Base-by-base conservation (phyloP, 2,329 filamentous ascomycete species). In the Botryotinia calthae region DNA sequence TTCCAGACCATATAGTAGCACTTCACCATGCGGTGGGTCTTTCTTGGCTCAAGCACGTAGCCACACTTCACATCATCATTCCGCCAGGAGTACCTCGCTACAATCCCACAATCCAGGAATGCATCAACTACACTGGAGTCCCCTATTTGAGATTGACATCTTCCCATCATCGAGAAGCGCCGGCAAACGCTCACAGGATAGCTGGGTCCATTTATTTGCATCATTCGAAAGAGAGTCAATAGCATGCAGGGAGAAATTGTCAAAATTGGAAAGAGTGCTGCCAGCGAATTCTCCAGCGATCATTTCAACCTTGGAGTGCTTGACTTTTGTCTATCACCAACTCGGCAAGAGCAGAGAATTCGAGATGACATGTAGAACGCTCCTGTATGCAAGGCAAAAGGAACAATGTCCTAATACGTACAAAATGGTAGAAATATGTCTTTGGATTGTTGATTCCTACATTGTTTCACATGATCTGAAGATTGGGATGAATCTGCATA, bases 331-430 rank as follows among this genome's bases (percentile, higher is more conserved):
- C 0, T 64, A 64, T 7, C 7, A 28, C 6, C 51, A 14, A 56
- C 6, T 14, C 5, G 10, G 4, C 10, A 1, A 14, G 10, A 18
- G 5, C 1, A 2, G 0, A 28, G 2, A 56, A 16, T 6, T 28
- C 54, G 3, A 0, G n/a, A 56, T 16, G 14, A 6, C 4, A 34
- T 34, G 28, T 1, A 20, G 8, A 58, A 10, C 20, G 3, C 54
- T 34, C 8, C 22, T 31, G 2, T 0, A 20, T 28, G n/a, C 25
- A 28, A 63, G 12, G 7, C 14, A 20, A 31, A 44, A 20, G 1
- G 14, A 63, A n/a, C 1, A 5, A 63, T 22, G 8, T 2, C 40
- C 14, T 9, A 44, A 3, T 18, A 63, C 5, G 1, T 31, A 28
- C 4, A 63, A 44, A 46, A 42, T 44, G 4, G 18, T 31, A 22